Evolutionary conservation across 73 alveolate species (phyloP).

Genomic region (Tetrahymena malaccensis): DNA sequence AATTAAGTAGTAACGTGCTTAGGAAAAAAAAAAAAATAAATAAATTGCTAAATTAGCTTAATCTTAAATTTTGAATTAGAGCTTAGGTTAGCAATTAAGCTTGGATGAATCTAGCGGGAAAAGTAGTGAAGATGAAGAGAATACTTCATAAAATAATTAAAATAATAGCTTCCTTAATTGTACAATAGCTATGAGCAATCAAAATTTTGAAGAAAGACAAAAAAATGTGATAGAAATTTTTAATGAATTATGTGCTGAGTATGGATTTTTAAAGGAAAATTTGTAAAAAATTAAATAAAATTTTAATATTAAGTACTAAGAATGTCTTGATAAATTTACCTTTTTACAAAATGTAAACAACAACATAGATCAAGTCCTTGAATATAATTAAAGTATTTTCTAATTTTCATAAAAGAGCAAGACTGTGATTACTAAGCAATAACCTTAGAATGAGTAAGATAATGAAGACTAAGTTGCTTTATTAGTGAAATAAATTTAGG

Average conservation of each 20-base stretch:
- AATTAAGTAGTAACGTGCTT: neutral
- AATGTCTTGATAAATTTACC: neutral
- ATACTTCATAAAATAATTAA: neutral
- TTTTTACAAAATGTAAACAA: neutral
- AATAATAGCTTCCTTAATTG: neutral
- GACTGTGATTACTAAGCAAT: neutral
- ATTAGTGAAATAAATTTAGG: neutral
- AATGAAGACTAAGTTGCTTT: neutral
- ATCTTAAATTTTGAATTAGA: neutral
- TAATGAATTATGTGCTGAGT: neutral
- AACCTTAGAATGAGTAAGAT: neutral
- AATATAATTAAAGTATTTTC: neutral
- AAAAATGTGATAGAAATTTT: neutral
- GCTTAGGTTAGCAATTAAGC: neutral
- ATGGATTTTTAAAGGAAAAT: neutral
- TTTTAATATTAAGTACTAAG: neutral
- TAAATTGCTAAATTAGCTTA: neutral
- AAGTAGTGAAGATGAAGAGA: neutral
- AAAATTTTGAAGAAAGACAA: neutral
- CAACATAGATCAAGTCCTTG: neutral
- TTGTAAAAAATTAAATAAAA: neutral
- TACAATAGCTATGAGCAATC: neutral
- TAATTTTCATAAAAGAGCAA: neutral
- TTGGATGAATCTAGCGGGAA: neutral
- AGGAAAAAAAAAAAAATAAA: neutral